Evolutionary conservation across 495 filamentous ascomycete species (phyloP).

Genomic region (Aspergillus diversus): DNA sequence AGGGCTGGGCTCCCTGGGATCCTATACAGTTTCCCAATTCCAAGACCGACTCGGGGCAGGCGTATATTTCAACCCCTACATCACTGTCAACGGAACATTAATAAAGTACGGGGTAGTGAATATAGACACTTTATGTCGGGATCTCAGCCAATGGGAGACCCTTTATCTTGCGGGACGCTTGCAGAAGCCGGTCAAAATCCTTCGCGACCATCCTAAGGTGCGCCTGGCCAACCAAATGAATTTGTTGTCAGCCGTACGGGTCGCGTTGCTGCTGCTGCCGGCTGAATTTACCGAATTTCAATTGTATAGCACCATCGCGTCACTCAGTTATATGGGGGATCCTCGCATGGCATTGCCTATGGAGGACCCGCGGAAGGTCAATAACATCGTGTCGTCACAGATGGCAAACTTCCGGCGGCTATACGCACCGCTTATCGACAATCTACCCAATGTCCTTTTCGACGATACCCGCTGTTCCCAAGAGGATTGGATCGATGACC

Average conservation of each 20-base stretch:
- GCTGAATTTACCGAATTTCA: constrained; percentile 82
- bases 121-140: constrained; percentile 79
- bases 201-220: constrained; percentile 88
- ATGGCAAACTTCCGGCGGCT: constrained; percentile 87
- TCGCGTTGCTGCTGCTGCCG: constrained; percentile 84
- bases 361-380: constrained; percentile 90
- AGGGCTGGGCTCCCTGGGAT: constrained; percentile 79
- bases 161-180: constrained; percentile 92
- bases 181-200: constrained; percentile 97
- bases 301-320: constrained; percentile 85
- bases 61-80: constrained; percentile 95
- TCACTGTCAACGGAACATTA: constrained; percentile 92
- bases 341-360: constrained; percentile 86
- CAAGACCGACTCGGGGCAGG: constrained; percentile 91
- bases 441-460: constrained; percentile 85
- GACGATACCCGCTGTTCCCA: constrained; percentile 66
- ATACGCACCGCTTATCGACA: constrained; percentile 85
- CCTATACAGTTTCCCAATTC: constrained; percentile 75
- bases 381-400: constrained; percentile 90
- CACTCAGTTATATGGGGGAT: constrained; percentile 92
- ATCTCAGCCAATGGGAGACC: constrained; percentile 87
- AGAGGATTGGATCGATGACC: constrained; percentile 67
- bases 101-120: constrained; percentile 99
- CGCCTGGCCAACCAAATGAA: constrained; percentile 95
- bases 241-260: constrained; percentile 85